Percentiles rank a stretch among this genome's conserved stretches.
Conservation (phyloP, 352 stramenopile genomes). For the Phytopythium montanum region DNA sequence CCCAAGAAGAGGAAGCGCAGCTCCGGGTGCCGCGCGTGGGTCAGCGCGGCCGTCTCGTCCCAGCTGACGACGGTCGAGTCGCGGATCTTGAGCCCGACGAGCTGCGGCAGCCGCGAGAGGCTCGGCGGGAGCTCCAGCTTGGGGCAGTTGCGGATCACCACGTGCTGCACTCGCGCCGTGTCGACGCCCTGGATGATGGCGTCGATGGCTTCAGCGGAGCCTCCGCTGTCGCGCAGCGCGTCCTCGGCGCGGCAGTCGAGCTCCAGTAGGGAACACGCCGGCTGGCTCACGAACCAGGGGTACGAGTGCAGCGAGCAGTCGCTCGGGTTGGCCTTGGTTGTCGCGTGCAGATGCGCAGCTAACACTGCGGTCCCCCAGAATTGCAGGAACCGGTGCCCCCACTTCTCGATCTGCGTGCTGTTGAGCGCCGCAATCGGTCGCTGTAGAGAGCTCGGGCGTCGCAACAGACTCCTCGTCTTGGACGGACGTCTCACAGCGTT, state of each 20-base stretch:
- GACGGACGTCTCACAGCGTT: not conserved
- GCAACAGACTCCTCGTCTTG: not conserved
- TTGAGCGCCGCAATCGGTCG: not conserved
- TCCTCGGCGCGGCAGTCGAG: constrained; percentile 13
- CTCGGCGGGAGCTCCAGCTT: constrained; percentile 17
- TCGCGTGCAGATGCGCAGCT: constrained; percentile 10
- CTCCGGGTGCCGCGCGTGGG: constrained; percentile 10
- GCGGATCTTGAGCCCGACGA: constrained; percentile 30
- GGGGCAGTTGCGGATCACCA: constrained; percentile 17
- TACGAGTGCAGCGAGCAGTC: constrained; percentile 14
- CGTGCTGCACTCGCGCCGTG: constrained; percentile 6
- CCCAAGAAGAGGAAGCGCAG: constrained; percentile 23
- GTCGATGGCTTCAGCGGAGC: not conserved
- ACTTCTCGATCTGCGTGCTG: not conserved
- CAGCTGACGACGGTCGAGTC: constrained; percentile 20
- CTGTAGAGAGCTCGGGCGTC: not conserved
- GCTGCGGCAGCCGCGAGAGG: constrained; percentile 11
- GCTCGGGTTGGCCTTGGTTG: not conserved
- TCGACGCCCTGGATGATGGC: constrained; percentile 5
- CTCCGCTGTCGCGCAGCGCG: constrained; percentile 5
- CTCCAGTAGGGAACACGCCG: constrained; percentile 22
- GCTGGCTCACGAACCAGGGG: constrained; percentile 23
- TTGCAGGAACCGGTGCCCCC: constrained; percentile 11
- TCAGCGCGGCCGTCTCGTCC: constrained; percentile 15
- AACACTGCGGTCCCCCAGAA: constrained; percentile 12